Evolutionary conservation across 1,284 basidiomycete species (phyloP), one percentile per base, ranked within the genome.

Genomic region (Malassezia arunalokei): DNA sequence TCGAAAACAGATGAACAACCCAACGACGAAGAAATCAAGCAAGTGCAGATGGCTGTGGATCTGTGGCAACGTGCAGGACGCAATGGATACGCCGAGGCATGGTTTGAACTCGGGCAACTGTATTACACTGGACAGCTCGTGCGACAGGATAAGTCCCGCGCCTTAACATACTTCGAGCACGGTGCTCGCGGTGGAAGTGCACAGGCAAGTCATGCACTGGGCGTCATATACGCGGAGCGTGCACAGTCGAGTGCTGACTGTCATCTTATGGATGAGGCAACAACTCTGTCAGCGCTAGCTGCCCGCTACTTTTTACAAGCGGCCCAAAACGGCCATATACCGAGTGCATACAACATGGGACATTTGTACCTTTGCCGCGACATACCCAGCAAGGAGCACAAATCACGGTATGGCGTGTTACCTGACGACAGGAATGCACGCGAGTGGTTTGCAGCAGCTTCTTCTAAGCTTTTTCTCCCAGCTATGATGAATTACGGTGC

Each of bases 281-380:
- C n/a, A 33, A 56, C 6, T 8, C n/a, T n/a, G 11, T 38, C 44
- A 11, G 35, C 44, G 37, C 38, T 4, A 41, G 51, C 8, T 31
- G 55, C 49, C 52, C 59, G 47, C 29, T 58, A 63, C 14, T 65
- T 67, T 54, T 51, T 63, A 30, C 56, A 54, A 3, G 65, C 65
- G 1, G 63, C 65, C 1, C 60, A 64, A 28, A 54, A 58, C 29
- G 65, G 65, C 5, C 63, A 67, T 42, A 59, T 58, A n/a, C 59
- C 65, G 27, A 61, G 60, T 52, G 58, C 61, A 49, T 64, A 65
- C 43, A 65, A 67, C 28, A 59, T 67, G 5, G 65, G 65, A 30
- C 46, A 59, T 11, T 56, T 61, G 46, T 64, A 64, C 48, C 62
- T 67, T 24, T 15, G 60, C 29, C 41, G 35, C 5, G 15, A 39